These are phyloP conservation scores for Gossypium bickii DNA, from an alignment of 345 rosid species.

Conservation along the genomic window DNA sequence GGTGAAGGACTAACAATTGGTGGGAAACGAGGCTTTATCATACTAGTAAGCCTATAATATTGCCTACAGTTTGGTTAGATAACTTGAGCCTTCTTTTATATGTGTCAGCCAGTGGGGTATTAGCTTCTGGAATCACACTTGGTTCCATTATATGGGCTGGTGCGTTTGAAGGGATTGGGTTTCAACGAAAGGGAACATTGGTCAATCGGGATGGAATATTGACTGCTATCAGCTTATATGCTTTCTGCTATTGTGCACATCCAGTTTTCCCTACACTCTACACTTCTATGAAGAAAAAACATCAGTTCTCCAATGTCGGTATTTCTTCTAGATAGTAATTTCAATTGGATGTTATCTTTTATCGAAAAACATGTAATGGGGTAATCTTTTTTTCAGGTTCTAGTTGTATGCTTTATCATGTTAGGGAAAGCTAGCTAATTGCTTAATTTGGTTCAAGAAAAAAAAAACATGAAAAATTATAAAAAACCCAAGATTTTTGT, in stretches of 20 bases:
- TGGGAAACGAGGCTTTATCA: no score
- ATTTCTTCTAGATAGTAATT: not conserved
- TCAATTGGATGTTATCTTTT: no score
- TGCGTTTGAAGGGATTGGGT: constrained; percentile 70
- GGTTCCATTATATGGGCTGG: constrained; percentile 69
- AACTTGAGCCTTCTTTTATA: constrained; percentile 71
- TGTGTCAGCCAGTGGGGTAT: constrained; percentile 82
- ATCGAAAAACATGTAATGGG: no score
- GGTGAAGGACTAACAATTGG: no score
- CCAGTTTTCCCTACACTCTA: constrained; percentile 86
- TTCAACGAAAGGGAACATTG: no score
- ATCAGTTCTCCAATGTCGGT: constrained; percentile 74
- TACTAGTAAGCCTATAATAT: no score
- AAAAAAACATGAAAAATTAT: no score
- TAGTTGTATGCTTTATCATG: no score
- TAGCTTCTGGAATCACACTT: constrained; percentile 71
- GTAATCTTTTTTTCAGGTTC: no score
- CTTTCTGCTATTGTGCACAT: constrained; percentile 87
- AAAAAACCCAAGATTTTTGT: no score
- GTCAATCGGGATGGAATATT: constrained; percentile 55
- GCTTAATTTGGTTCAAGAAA: no score
- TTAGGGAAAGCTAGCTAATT: no score
- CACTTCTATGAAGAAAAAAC: constrained; percentile 70
- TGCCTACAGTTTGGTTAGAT: constrained; percentile 80
- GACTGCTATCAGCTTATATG: constrained; percentile 74